Conservation (phyloP, 2,329 filamentous ascomycete species). For the Aspergillus caelatus region DNA sequence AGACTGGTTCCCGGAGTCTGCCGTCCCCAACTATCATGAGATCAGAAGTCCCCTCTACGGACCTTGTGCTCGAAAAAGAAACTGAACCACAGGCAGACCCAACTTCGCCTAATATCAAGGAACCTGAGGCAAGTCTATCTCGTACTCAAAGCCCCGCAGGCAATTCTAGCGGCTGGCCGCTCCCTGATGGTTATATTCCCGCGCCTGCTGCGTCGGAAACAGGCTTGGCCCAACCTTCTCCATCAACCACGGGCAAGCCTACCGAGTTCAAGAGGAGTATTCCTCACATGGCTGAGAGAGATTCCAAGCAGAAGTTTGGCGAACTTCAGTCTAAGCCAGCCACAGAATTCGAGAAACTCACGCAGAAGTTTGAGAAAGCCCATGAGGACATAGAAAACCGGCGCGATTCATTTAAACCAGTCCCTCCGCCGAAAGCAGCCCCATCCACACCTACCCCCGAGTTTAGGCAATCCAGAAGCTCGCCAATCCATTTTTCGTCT, state of each 20-base stretch:
- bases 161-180: constrained; percentile 22
- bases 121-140: neutral
- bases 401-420: constrained; percentile 23
- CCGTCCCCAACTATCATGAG: neutral
- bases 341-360: constrained; percentile 8
- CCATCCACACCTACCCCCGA: constrained; percentile 48
- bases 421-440: constrained; percentile 29
- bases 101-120: neutral
- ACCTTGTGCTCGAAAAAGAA: neutral
- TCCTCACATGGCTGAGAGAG: constrained; percentile 15
- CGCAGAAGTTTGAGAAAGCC: constrained; percentile 14
- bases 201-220: constrained; percentile 8
- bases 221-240: constrained; percentile 11
- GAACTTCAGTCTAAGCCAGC: constrained; percentile 7
- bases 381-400: constrained; percentile 21
- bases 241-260: constrained; percentile 17
- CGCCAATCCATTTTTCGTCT: constrained; percentile 31
- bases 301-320: constrained; percentile 8
- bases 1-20: neutral
- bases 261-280: constrained; percentile 18
- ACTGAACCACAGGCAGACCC: neutral
- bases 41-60: constrained; percentile 10
- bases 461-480: constrained; percentile 35
- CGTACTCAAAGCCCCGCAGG: constrained; percentile 7
- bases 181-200: constrained; percentile 18